Conservation (phyloP, 192 early-diverging fungal genomes). For the Entrophospora sp. region DNA sequence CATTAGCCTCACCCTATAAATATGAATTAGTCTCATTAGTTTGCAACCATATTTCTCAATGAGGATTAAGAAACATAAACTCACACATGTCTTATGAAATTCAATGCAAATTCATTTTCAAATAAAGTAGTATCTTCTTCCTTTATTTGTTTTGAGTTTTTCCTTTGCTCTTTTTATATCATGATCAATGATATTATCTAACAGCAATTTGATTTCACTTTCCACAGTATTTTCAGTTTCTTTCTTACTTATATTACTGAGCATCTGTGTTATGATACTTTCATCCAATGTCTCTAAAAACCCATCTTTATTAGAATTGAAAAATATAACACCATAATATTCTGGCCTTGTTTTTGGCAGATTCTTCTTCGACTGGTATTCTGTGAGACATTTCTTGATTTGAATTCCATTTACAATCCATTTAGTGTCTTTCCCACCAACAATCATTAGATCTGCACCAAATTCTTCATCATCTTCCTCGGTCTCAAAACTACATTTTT, state of each 20-base stretch:
- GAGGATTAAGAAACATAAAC: background rate
- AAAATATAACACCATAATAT: conserved; percentile 5
- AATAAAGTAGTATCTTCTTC: background rate
- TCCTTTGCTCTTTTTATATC: background rate
- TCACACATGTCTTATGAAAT: background rate
- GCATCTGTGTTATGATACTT: background rate
- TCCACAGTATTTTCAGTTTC: too few relatives aligned
- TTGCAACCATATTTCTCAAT: background rate
- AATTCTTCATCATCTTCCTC: background rate
- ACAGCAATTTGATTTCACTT: too few relatives aligned
- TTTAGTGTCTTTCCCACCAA: background rate
- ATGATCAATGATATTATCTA: too few relatives aligned
- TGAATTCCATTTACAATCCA: conserved; percentile 6
- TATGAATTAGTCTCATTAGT: background rate
- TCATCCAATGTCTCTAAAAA: conserved; percentile 10
- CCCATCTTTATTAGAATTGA: conserved; percentile 5
- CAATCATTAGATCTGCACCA: background rate
- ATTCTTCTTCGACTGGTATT: conserved; percentile 12
- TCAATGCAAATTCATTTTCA: background rate
- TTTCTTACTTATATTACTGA: background rate
- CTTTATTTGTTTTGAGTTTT: background rate
- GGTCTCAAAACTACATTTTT: background rate
- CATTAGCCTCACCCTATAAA: background rate
- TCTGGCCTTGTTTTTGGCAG: background rate
- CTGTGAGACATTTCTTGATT: conserved; percentile 2